These are phyloP conservation scores for Juncus inflexus DNA, from an alignment of 176 grass and related monocot species.

Conservation along the genomic window DNA sequence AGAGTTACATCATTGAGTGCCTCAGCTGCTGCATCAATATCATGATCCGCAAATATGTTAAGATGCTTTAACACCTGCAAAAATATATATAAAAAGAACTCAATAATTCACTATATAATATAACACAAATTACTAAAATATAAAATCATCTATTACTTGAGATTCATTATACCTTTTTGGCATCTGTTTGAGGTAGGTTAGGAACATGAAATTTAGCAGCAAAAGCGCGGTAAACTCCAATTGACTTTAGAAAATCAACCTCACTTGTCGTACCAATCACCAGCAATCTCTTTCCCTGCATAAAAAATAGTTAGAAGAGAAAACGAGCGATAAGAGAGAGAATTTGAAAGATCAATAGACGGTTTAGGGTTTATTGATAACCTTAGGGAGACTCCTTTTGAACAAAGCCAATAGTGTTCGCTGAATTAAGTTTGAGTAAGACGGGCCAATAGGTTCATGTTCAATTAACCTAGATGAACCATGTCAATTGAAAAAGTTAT, in stretches of 20 bases:
- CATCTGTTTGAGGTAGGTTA: background rate
- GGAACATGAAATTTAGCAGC: background rate
- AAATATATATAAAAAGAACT: background rate
- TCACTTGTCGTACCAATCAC: slow-evolving; percentile 84
- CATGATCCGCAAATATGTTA: slow-evolving; percentile 58
- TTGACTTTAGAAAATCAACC: slow-evolving; percentile 11
- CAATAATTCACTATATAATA: too few species aligned
- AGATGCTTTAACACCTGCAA: slow-evolving; percentile 68
- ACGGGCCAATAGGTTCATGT: slow-evolving; percentile 86
- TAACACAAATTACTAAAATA: background rate
- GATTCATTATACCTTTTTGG: background rate
- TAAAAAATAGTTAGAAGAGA: slow-evolving; percentile 22
- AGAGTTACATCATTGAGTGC: slow-evolving; percentile 68
- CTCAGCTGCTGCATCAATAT: slow-evolving; percentile 74
- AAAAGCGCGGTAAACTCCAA: background rate
- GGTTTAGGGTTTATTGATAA: slow-evolving; percentile 21
- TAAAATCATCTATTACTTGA: background rate
- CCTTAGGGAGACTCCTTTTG: slow-evolving; percentile 89
- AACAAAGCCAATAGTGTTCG: slow-evolving; percentile 87
- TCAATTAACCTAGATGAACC: slow-evolving; percentile 71
- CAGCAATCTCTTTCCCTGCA: slow-evolving; percentile 65
- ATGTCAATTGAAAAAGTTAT: slow-evolving; percentile 8
- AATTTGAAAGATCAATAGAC: background rate
- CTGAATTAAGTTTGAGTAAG: slow-evolving; percentile 85
- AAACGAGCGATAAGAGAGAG: background rate